These are phyloP conservation scores for Colletotrichum phormii DNA, from an alignment of 2,329 filamentous ascomycete genomes.

Conservation along the genomic window DNA sequence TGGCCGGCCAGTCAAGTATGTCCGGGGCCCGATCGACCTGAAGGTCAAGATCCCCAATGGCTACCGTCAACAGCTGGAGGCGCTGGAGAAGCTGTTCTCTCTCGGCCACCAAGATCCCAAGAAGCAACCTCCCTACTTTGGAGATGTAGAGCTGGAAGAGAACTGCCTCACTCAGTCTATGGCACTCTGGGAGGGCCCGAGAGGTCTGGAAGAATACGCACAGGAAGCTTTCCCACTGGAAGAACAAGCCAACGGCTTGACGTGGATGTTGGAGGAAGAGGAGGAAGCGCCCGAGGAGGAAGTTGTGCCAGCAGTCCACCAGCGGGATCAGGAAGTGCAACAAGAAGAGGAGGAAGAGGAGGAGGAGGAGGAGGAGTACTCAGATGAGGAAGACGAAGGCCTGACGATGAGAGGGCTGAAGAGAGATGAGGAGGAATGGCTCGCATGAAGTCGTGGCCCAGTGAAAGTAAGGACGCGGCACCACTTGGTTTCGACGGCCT, in stretches of 20 bases:
- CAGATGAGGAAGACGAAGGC: constrained; percentile 68
- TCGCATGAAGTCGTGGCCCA: constrained; percentile 53
- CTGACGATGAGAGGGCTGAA: constrained; percentile 68
- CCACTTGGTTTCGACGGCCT: constrained; percentile 16
- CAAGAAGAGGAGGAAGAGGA: constrained; percentile 55
- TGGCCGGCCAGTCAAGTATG: constrained; percentile 81
- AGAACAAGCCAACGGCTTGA: constrained; percentile 91
- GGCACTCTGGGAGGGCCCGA: constrained; percentile 89
- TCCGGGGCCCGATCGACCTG: constrained; percentile 82
- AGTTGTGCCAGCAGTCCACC: constrained; percentile 36
- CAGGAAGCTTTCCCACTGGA: constrained; percentile 94
- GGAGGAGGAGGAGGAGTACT: constrained; percentile 56
- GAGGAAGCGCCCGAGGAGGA: constrained; percentile 51
- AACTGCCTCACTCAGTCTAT: constrained; percentile 81
- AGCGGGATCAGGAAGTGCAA: constrained; percentile 42
- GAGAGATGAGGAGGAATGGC: constrained; percentile 70
- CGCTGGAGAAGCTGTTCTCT: constrained; percentile 70
- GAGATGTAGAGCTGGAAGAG: constrained; percentile 65
- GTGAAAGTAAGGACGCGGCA: background rate
- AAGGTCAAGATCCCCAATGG: constrained; percentile 87
- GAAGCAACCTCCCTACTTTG: constrained; percentile 74
- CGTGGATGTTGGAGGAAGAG: constrained; percentile 83
- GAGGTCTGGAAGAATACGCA: constrained; percentile 93
- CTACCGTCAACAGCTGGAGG: constrained; percentile 88
- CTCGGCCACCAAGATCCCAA: constrained; percentile 61